Conservation (phyloP, 2,329 filamentous ascomycete species). For the Teratosphaeria gauchensis region DNA sequence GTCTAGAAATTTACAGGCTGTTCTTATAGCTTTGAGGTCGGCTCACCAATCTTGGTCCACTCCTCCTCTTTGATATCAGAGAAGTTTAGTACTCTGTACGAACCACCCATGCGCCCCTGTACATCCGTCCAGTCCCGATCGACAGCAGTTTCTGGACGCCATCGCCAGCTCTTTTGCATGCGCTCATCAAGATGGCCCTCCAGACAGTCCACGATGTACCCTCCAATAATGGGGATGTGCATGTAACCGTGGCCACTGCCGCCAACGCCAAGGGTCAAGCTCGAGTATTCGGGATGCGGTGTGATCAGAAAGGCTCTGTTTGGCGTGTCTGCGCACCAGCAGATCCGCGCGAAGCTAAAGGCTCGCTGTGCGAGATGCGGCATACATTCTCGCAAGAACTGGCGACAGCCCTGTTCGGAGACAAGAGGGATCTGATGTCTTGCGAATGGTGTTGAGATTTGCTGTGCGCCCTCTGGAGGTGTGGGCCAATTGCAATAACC, state of each 20-base stretch:
- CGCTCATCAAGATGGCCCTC: conserved; percentile 36
- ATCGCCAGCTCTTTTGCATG: conserved; percentile 37
- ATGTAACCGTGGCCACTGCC: conserved; percentile 46
- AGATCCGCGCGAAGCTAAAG: conserved; percentile 44
- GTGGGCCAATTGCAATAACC: conserved; percentile 43
- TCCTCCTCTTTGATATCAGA: background rate
- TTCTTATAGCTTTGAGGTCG: background rate
- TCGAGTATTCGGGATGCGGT: conserved; percentile 35
- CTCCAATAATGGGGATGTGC: conserved; percentile 43
- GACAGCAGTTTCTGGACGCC: conserved; percentile 43
- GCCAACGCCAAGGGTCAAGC: conserved; percentile 40
- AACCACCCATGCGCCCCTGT: conserved; percentile 40
- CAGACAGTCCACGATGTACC: conserved; percentile 40
- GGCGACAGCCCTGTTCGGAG: conserved; percentile 38
- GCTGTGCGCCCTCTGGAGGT: conserved; percentile 18
- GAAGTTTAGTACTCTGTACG: conserved; percentile 38
- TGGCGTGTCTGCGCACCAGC: conserved; percentile 49
- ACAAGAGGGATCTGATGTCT: conserved; percentile 40
- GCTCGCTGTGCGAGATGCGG: conserved; percentile 42
- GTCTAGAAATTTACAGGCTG: background rate
- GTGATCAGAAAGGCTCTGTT: conserved; percentile 46
- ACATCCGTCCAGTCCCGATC: conserved; percentile 39
- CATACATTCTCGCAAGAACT: conserved; percentile 43
- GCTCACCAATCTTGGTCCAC: background rate
- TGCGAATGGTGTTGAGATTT: conserved; percentile 32